Evolutionary conservation across 495 filamentous ascomycete species (phyloP), one percentile per base, ranked within the genome.

Genomic region (Hypoxylon fragiforme): DNA sequence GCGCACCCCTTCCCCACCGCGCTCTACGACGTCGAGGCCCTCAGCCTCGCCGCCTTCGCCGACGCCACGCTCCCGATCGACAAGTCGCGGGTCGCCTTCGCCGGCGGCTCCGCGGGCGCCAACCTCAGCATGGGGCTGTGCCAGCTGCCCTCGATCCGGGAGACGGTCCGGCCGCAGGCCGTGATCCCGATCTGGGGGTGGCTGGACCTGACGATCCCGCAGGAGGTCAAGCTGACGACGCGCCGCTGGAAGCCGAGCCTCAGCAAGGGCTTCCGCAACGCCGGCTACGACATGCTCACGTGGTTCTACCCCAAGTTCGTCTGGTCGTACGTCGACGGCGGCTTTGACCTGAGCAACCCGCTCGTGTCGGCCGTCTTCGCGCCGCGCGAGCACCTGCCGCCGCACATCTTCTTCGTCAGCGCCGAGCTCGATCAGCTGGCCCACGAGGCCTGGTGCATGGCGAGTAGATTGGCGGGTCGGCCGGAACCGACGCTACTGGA

Each of bases 341-440:
- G 70, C 0, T 18, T 44, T 14, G 30, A 54, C 8, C 30, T 51
- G n/a, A 41, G 39, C 1, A 54, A 75, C 11, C 59, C 70, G 21
- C 42, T 69, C 16, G 44, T 76, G 8, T 70, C 65, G 8, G 67
- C 73, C 0, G 26, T 49, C 28, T 70, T 68, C 31, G 66, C 65
- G 0, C 28, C 35, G 15, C 50, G 61, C 5, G 62, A 69, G 3
- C n/a, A 38, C 4, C 50, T 74, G 1, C 71, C 71, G 2, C 42
- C 43, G 30, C 60, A 64, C 26, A 58, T 75, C 0, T 72, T 82
- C 68, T 52, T 84, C 71, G 51, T 86, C 66, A 57, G 73, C 65
- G 63, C 70, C 70, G 73, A 86, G 77, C 24, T 82, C 65, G 60
- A 86, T 24, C 62, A 72, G 50, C 55, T 75, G 15, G 66, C 61